A percentile compares a stretch with the other conserved stretches of the same genome.
Conservation (phyloP, 768 basidiomycete genomes). For the Lepiota brunneoincarnata region DNA sequence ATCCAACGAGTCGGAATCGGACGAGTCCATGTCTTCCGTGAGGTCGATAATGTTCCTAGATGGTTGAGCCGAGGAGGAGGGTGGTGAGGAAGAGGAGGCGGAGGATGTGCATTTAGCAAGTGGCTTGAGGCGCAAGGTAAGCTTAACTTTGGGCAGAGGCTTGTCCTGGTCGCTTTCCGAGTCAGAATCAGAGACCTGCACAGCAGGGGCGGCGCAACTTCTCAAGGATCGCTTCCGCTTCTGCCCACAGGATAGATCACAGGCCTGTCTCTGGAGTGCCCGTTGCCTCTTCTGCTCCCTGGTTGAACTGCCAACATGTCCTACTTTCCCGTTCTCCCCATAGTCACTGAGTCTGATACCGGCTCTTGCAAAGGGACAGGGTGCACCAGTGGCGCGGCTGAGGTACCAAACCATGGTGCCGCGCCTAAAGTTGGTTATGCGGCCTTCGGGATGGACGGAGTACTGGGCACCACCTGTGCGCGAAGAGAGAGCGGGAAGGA, state of each 20-base stretch:
- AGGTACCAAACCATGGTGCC: conserved; percentile 85
- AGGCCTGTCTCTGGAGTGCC: conserved; percentile 13
- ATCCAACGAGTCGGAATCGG: conserved; percentile 27
- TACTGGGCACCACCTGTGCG: conserved; percentile 64
- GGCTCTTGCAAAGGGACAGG: conserved; percentile 71
- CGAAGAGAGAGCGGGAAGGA: conserved; percentile 68
- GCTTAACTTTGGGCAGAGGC: conserved; percentile 65
- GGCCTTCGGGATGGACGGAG: conserved; percentile 34
- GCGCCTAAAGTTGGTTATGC: conserved; percentile 70
- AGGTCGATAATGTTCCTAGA: conserved; percentile 31
- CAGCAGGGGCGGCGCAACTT: conserved; percentile 26
- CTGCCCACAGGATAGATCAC: conserved; percentile 31
- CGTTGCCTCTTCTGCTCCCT: conserved; percentile 27
- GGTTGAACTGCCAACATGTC: conserved; percentile 16
- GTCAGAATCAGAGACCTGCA: conserved; percentile 27
- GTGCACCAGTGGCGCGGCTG: conserved; percentile 68
- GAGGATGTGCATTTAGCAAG: conserved; percentile 11
- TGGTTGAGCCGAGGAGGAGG: conserved; percentile 2
- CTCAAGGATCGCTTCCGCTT: conserved; percentile 44
- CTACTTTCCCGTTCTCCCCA: conserved; percentile 43
- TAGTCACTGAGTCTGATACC: conserved; percentile 76
- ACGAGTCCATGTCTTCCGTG: conserved; percentile 36
- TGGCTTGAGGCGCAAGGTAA: conserved; percentile 60
- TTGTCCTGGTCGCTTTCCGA: conserved; percentile 35
- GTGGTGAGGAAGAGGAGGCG: conserved; percentile 1